Conservation (phyloP, 768 basidiomycete genomes). For the Auricularia cornea region DNA sequence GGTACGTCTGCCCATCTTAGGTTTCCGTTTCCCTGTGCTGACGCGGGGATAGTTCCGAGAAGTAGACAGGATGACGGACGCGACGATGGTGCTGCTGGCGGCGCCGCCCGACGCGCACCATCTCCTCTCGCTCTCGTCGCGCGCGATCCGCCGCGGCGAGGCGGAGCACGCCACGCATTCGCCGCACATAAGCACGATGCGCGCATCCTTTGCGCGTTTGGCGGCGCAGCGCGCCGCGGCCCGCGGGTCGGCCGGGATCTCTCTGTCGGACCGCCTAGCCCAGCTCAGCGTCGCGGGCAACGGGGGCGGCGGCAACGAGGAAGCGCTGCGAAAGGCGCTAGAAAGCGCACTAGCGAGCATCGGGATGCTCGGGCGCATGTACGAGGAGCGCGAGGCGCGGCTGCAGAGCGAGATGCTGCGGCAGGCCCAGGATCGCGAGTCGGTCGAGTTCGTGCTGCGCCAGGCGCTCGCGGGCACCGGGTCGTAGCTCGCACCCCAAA, state of each 20-base stretch:
- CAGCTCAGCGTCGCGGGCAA: slow-evolving; percentile 23
- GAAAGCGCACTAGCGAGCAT: too few species aligned
- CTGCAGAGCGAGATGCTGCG: slow-evolving; percentile 65
- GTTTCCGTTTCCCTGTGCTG: too few species aligned
- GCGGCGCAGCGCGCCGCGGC: neutral
- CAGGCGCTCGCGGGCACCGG: slow-evolving; percentile 30
- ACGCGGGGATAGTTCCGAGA: slow-evolving; percentile 51
- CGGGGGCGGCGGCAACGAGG: slow-evolving; percentile 11
- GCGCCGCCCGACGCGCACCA: slow-evolving; percentile 66
- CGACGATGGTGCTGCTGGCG: slow-evolving; percentile 66
- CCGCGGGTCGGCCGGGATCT: too few species aligned
- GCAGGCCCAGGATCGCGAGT: slow-evolving; percentile 57
- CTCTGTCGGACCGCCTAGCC: too few species aligned
- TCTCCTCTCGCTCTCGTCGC: slow-evolving; percentile 30
- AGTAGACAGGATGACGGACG: slow-evolving; percentile 72
- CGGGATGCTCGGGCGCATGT: slow-evolving; percentile 29
- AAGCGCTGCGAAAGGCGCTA: too few species aligned
- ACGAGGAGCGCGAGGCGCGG: slow-evolving; percentile 57
- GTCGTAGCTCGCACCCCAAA: neutral
- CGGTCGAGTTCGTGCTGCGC: slow-evolving; percentile 53
- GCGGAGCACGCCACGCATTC: slow-evolving; percentile 32
- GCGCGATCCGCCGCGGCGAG: neutral
- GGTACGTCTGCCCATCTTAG: slow-evolving; percentile 31
- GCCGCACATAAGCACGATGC: slow-evolving; percentile 14
- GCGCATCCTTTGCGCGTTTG: neutral